Evolutionary conservation across 805 yeast species (phyloP).

Genomic region (Candida ortonii): DNA sequence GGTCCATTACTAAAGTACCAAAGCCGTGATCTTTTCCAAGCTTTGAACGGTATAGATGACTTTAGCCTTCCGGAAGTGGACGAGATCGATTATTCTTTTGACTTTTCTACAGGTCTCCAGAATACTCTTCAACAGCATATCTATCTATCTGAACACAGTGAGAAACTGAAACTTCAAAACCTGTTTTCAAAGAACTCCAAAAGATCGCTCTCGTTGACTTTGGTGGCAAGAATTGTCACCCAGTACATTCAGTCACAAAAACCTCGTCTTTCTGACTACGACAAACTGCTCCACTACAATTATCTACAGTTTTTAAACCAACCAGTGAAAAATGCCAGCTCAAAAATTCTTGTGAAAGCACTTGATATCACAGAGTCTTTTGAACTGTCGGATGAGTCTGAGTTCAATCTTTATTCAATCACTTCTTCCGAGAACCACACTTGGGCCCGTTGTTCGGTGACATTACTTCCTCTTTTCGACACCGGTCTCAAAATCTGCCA

Average conservation of each 20-base stretch:
- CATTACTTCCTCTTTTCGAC: conserved; percentile 36
- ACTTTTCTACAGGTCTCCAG: conserved; percentile 1
- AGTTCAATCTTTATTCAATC: conserved; percentile 11
- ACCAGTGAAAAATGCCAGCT: neutral
- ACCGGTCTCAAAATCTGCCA: conserved; percentile 35
- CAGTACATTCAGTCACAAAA: conserved; percentile 6
- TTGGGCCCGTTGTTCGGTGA: conserved; percentile 39
- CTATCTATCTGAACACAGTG: conserved; percentile 10
- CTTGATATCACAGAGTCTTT: conserved; percentile 16
- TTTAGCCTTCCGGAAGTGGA: no score
- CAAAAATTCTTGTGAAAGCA: conserved; percentile 11
- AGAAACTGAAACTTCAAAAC: conserved; percentile 10
- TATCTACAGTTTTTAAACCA: conserved; percentile 7
- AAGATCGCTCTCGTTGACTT: conserved; percentile 4
- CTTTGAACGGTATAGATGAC: no score
- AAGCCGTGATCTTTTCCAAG: conserved; percentile 3
- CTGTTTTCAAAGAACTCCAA: conserved; percentile 1
- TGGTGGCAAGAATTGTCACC: conserved; percentile 14
- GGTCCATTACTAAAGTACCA: conserved; percentile 8
- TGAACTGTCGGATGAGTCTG: conserved; percentile 2
- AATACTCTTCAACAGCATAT: conserved; percentile 8
- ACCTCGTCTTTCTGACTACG: conserved; percentile 7
- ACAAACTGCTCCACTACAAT: conserved; percentile 14
- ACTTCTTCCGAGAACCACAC: conserved; percentile 27
- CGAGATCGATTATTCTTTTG: conserved; percentile 1